Conservation (phyloP, 176 grass and related monocot species). For the Coix lacrymajobi region DNA sequence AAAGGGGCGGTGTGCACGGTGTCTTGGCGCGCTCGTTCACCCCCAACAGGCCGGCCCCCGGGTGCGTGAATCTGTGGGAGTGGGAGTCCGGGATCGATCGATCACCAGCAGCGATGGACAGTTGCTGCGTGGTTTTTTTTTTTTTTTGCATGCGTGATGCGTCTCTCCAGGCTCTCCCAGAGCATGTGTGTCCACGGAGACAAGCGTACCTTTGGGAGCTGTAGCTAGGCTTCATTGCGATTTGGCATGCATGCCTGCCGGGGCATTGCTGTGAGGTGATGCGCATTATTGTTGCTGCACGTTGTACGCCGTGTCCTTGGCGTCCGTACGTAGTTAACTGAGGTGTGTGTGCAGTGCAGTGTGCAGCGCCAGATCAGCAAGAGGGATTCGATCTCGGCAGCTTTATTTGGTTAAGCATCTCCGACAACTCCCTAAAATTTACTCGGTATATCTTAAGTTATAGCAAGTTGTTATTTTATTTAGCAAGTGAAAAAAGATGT, state of each 20-base stretch:
- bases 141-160: no score
- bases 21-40: not conserved
- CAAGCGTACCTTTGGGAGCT: constrained; percentile 13
- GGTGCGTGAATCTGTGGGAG: not conserved
- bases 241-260: no score
- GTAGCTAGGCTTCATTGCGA: not conserved
- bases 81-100: no score
- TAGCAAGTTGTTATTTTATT: no score
- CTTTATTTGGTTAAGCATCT: no score
- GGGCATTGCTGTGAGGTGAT: not conserved
- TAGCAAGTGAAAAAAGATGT: no score
- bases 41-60: not conserved
- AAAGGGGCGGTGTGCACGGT: constrained; percentile 18
- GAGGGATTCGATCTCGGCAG: constrained; percentile 22
- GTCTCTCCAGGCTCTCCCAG: no score
- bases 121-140: no score
- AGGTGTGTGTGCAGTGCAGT: no score
- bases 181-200: not conserved
- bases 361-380: not conserved
- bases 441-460: no score
- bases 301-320: constrained; percentile 30
- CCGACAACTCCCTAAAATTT: no score
- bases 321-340: not conserved
- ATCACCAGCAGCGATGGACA: no score
- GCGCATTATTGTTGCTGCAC: constrained; percentile 30